Evolutionary conservation across 805 yeast genomes (phyloP).

Genomic region (Suhomyces xylopsoci): DNA sequence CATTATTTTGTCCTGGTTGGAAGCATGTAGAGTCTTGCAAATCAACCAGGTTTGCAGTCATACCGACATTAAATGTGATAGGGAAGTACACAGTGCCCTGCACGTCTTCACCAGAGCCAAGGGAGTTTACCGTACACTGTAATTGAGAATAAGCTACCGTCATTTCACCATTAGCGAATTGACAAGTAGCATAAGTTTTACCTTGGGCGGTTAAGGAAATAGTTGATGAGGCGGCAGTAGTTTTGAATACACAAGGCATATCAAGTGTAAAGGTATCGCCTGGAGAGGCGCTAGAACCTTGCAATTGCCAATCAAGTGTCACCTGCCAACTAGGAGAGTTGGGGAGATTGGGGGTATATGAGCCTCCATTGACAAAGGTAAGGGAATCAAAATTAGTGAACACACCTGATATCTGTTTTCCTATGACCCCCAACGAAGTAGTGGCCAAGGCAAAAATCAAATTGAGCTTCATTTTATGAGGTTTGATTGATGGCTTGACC

Average conservation of each 20-base stretch:
- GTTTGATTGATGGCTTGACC: neutral
- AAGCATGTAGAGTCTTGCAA: conserved; percentile 16
- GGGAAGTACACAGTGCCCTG: conserved; percentile 16
- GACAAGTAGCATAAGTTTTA: conserved; percentile 21
- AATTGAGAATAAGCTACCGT: conserved; percentile 7
- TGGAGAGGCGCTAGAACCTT: conserved; percentile 2
- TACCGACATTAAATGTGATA: conserved; percentile 17
- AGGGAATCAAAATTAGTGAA: conserved; percentile 12
- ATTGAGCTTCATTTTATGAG: neutral
- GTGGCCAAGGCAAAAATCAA: conserved; percentile 1
- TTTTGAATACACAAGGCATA: conserved; percentile 16
- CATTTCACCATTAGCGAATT: conserved; percentile 9
- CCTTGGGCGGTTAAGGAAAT: conserved; percentile 8
- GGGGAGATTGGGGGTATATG: conserved; percentile 1
- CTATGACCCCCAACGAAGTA: conserved; percentile 3
- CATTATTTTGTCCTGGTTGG: conserved; percentile 18
- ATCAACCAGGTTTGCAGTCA: conserved; percentile 9
- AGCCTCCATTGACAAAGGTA: neutral
- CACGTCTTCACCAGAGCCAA: conserved; percentile 1
- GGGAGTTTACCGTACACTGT: conserved; percentile 8
- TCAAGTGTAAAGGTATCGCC: conserved; percentile 18
- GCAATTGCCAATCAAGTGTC: conserved; percentile 10
- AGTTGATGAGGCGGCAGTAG: conserved; percentile 7
- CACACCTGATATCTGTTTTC: conserved; percentile 10
- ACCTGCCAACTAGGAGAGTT: conserved; percentile 12